Evolutionary conservation across 176 grass and related monocot species (phyloP).

Genomic region (Lolium perenne): DNA sequence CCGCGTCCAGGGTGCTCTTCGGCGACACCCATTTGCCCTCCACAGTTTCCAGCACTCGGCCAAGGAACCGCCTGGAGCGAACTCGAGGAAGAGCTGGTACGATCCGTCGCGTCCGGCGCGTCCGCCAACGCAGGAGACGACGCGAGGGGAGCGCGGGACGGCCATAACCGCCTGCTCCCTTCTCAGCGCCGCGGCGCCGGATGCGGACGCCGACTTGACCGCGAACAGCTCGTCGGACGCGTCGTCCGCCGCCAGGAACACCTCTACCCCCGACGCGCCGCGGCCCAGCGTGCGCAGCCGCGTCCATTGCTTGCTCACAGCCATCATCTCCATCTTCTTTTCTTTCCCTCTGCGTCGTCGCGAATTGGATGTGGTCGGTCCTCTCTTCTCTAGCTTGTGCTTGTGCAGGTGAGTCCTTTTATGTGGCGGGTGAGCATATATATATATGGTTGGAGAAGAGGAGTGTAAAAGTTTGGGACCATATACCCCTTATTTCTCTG

Average conservation of each 20-base stretch:
- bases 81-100: no score
- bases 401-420: conserved; percentile 7
- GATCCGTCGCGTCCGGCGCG: no score
- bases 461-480: background rate
- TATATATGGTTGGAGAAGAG: background rate
- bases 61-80: no score
- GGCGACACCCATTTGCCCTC: background rate
- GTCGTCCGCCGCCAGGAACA: conserved; percentile 49
- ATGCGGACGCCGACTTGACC: conserved; percentile 53
- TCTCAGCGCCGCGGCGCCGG: conserved; percentile 24
- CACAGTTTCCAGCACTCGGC: background rate
- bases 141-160: no score
- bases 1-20: background rate
- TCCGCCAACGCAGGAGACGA: no score
- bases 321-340: background rate
- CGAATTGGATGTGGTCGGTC: conserved; percentile 20
- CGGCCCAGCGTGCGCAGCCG: conserved; percentile 59
- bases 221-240: conserved; percentile 52
- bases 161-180: conserved; percentile 54
- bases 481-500: no score
- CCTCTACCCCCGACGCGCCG: conserved; percentile 67
- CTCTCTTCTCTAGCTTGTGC: no score
- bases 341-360: background rate
- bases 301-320: no score
- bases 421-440: conserved; percentile 18